Conservation (phyloP, 31 red algal genomes). For the Asparagopsis taxiformis region DNA sequence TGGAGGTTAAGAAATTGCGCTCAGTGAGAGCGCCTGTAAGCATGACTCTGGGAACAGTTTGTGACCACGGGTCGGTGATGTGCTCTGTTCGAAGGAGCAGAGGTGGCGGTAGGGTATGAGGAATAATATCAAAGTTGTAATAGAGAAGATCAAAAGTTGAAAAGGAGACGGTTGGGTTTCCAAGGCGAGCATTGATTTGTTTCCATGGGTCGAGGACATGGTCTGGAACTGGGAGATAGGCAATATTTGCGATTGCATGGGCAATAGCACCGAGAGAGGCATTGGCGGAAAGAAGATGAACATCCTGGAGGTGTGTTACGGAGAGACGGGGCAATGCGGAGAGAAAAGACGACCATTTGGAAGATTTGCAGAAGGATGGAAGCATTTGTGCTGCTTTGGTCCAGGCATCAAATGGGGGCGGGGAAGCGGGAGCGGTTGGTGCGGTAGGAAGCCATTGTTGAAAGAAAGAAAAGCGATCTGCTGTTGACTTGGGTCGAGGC, state of each 20-base stretch:
- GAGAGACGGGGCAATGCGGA: not conserved
- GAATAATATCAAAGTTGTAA: not conserved
- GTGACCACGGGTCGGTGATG: too few relatives aligned
- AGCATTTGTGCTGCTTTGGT: not conserved
- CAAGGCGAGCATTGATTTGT: not conserved
- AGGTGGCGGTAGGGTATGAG: too few relatives aligned
- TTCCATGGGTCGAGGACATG: constrained; percentile 6
- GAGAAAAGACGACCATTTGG: not conserved
- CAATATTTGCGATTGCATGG: constrained; percentile 20
- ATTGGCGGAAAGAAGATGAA: constrained; percentile 6
- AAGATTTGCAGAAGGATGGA: constrained; percentile 1
- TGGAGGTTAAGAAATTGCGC: too few relatives aligned
- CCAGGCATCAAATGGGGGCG: not conserved
- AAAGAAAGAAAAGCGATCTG: constrained; percentile 5
- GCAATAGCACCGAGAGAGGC: constrained; percentile 16
- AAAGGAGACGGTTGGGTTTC: not conserved
- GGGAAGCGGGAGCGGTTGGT: constrained; percentile 2
- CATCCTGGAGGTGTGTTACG: not conserved
- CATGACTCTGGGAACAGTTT: too few relatives aligned
- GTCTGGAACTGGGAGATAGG: not conserved
- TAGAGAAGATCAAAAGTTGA: not conserved
- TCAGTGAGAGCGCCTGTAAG: too few relatives aligned
- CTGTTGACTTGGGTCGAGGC: too few relatives aligned
- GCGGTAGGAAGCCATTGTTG: constrained; percentile 3
- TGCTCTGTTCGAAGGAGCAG: too few relatives aligned